These are phyloP conservation scores for Massariosphaeria phaeospora DNA, from an alignment of 495 filamentous ascomycete genomes.

Conservation along the genomic window DNA sequence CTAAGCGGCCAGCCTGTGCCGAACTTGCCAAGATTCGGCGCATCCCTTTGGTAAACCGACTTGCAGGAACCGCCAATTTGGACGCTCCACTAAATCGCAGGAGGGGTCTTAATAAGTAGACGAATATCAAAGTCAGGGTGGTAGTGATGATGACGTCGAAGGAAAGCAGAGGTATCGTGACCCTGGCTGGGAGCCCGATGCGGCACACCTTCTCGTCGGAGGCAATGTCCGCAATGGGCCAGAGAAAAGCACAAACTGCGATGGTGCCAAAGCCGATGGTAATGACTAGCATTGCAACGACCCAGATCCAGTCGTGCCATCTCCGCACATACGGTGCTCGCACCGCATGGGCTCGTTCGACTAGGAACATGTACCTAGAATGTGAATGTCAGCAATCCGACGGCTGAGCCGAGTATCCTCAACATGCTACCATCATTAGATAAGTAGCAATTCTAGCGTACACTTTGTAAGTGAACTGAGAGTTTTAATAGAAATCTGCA, in stretches of 20 bases:
- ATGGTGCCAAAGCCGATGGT: slow-evolving; percentile 37
- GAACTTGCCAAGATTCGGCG: slow-evolving; percentile 13
- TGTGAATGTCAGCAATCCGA: too few species aligned
- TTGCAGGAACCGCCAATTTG: background rate
- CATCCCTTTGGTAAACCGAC: background rate
- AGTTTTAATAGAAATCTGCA: too few species aligned
- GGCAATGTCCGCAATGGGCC: slow-evolving; percentile 33
- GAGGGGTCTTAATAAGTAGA: slow-evolving; percentile 32
- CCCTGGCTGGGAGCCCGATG: slow-evolving; percentile 39
- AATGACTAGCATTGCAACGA: slow-evolving; percentile 33
- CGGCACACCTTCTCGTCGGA: slow-evolving; percentile 33
- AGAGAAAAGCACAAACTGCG: slow-evolving; percentile 37
- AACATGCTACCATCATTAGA: too few species aligned
- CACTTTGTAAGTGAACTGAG: too few species aligned
- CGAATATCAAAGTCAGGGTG: slow-evolving; percentile 36
- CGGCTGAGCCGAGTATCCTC: too few species aligned
- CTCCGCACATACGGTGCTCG: slow-evolving; percentile 26
- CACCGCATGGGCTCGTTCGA: slow-evolving; percentile 39
- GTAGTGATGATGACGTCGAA: slow-evolving; percentile 40
- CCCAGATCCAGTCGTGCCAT: slow-evolving; percentile 34
- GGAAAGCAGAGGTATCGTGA: slow-evolving; percentile 37
- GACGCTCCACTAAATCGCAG: slow-evolving; percentile 13
- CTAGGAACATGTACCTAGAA: slow-evolving; percentile 39
- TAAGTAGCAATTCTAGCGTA: too few species aligned
- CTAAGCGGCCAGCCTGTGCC: slow-evolving; percentile 2